phyloP scores from a whole-genome alignment of 2,329 filamentous ascomycete genomes.

The Aureobasidium pullulans region DNA sequence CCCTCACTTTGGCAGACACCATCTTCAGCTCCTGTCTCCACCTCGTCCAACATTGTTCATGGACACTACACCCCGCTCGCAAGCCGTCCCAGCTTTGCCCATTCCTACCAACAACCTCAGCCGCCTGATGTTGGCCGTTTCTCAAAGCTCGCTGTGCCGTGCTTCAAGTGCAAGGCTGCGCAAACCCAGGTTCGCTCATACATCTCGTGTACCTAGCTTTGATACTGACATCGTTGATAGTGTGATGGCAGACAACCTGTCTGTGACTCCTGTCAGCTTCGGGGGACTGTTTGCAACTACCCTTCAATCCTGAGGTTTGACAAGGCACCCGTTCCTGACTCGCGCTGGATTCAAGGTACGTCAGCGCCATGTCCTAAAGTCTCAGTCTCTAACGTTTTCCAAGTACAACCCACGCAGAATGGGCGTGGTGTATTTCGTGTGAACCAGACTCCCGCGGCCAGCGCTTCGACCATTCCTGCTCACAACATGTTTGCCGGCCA shows the following conservation, averaged over 20 bases:
- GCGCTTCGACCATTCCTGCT: not conserved
- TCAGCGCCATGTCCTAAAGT: not conserved
- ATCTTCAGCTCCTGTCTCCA: not conserved
- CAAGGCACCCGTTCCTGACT: slow-evolving; percentile 9
- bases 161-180: slow-evolving; percentile 14
- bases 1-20: not conserved
- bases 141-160: slow-evolving; percentile 9
- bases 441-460: not conserved
- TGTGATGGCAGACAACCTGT: slow-evolving; percentile 13
- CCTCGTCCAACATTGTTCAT: not conserved
- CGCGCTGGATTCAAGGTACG: slow-evolving; percentile 11
- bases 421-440: slow-evolving; percentile 9
- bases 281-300: slow-evolving; percentile 13
- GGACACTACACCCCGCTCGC: not conserved
- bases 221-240: not conserved
- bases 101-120: not conserved
- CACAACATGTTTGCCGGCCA: slow-evolving; percentile 1
- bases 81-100: not conserved
- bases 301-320: slow-evolving; percentile 14
- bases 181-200: not conserved
- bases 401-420: slow-evolving; percentile 4
- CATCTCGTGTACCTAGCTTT: not conserved
- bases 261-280: slow-evolving; percentile 6
- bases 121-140: slow-evolving; percentile 12
- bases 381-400: not conserved